Conservation (phyloP, 1,139 yeast genomes). For the Barnettozyma hawaiiensis region DNA sequence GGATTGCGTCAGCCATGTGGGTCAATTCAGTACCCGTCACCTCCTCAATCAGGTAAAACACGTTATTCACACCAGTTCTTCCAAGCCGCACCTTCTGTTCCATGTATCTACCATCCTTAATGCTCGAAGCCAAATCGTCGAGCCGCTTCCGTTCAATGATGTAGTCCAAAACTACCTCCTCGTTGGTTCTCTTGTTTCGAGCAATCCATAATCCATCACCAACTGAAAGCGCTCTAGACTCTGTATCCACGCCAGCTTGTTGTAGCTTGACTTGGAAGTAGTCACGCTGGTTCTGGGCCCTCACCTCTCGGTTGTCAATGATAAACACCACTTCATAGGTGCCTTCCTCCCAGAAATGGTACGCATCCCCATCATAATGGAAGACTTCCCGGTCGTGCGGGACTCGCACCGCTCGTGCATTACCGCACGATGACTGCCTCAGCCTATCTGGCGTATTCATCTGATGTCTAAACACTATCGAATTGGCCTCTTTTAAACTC, state of each 20-base stretch:
- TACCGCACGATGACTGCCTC: neutral
- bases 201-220: constrained; percentile 96
- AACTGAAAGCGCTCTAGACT: constrained; percentile 56
- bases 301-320: constrained; percentile 78
- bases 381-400: constrained; percentile 4
- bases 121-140: constrained; percentile 79
- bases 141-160: constrained; percentile 85
- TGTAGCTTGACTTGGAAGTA: constrained; percentile 55
- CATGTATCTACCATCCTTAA: constrained; percentile 77
- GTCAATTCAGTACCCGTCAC: constrained; percentile 41
- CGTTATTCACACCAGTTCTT: constrained; percentile 60
- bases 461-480: constrained; percentile 28
- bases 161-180: constrained; percentile 67
- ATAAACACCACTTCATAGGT: constrained; percentile 54
- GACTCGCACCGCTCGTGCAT: neutral
- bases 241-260: constrained; percentile 45
- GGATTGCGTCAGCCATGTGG: constrained; percentile 57
- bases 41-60: constrained; percentile 83
- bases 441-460: constrained; percentile 2
- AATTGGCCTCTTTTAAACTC: constrained; percentile 45
- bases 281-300: constrained; percentile 55
- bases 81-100: constrained; percentile 81
- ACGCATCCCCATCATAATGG: constrained; percentile 16
- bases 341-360: constrained; percentile 46
- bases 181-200: constrained; percentile 47